Evolutionary conservation across 495 filamentous ascomycete genomes (phyloP).

Genomic region (Penicillium nucicola): DNA sequence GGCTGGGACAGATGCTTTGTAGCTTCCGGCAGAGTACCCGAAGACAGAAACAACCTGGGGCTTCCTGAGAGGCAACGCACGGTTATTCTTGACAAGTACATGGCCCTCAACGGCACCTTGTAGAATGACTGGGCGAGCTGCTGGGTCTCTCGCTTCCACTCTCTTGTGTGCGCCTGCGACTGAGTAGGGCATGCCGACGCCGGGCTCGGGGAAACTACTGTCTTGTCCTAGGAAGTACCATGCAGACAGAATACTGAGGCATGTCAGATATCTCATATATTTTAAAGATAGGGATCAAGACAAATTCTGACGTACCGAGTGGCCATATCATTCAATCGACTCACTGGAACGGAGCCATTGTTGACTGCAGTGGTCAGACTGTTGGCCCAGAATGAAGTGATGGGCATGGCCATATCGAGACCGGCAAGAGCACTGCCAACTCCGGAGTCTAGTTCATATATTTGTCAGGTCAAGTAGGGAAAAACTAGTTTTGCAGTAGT

Average conservation of each 20-base stretch:
- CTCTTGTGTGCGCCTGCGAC: constrained; percentile 74
- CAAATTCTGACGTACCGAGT: constrained; percentile 27
- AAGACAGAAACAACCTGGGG: constrained; percentile 59
- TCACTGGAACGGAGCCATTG: constrained; percentile 41
- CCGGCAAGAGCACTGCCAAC: constrained; percentile 50
- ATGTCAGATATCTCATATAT: not conserved
- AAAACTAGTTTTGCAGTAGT: too few species aligned
- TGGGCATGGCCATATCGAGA: constrained; percentile 58
- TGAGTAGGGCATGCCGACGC: constrained; percentile 52
- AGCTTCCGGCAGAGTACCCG: constrained; percentile 58
- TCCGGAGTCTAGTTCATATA: constrained; percentile 32
- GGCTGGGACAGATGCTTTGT: constrained; percentile 16
- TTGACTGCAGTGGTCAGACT: constrained; percentile 42
- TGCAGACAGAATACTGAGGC: constrained; percentile 39
- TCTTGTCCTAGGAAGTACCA: constrained; percentile 56
- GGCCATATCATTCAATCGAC: constrained; percentile 54
- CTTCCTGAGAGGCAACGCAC: constrained; percentile 57
- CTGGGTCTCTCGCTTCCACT: constrained; percentile 44
- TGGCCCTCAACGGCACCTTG: constrained; percentile 59
- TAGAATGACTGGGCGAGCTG: constrained; percentile 49
- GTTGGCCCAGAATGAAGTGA: constrained; percentile 24
- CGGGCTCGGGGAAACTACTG: constrained; percentile 39
- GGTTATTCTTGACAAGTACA: constrained; percentile 71
- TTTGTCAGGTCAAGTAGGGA: not conserved
- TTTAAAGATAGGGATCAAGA: not conserved